Base-by-base conservation (phyloP, 1,284 basidiomycete species). In the Cutaneotrichosporon dermatis region DNA sequence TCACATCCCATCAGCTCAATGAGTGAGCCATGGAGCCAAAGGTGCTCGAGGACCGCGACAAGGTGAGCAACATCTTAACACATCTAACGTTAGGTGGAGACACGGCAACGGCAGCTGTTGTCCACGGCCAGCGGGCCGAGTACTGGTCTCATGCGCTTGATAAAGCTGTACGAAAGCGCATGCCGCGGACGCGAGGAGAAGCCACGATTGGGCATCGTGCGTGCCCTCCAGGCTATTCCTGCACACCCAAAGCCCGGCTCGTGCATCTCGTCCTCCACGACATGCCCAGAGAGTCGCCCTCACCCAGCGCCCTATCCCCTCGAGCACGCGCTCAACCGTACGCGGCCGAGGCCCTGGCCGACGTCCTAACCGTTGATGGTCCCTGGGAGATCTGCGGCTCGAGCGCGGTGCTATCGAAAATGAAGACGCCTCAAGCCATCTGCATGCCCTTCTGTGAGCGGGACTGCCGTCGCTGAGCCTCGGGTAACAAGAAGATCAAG, bases 291-390 rank as follows among this genome's bases (percentile, higher is more conserved):
- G 50, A 51, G 39, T 51, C 50, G 10, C 44, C 36, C 10, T 33
- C 54, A 41, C 15, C 64, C 59, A 1, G 51, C 55, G 7, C 66
- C 67, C 7, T 65, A 69, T 37, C 58, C 59, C 8, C 62, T 77
- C 57, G 76, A 78, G 61, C 56, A 66, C 46, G 87, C 88, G 61
- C 80, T 96, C 15, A 87, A 84, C 0, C 76, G 83, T 83, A 86
- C 3, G 82, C 85, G 0, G 88, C 90, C 0, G 86, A 88, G 34
- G 86, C 91, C 10, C 81, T 97, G 25, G 88, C 92, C 1, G 93
- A 95, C 76, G 85, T 95, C 10, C 86, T 96, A 61, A 85, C 86
- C 6, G 87, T 94, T 61, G 90, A 94, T 95, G 91, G 88, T 91
- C 90, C 0, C 80, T 95, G 16, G 82, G 86, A 41, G 92, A 90